Conservation (phyloP, 2,329 filamentous ascomycete species). For the Geosmithia putterillii region DNA sequence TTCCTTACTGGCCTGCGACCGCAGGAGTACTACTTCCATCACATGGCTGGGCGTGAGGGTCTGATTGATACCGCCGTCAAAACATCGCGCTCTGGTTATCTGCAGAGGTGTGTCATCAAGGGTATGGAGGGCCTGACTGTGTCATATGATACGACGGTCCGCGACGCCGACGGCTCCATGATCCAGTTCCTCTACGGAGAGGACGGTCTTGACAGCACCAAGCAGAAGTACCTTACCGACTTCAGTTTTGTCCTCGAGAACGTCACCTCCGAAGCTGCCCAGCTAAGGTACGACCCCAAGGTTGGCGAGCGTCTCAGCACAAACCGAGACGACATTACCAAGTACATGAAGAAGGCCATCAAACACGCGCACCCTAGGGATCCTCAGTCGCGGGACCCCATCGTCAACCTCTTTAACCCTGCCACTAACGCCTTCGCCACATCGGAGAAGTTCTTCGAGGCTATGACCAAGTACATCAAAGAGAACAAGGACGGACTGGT, state of each 20-base stretch:
- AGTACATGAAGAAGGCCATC: conserved; percentile 70
- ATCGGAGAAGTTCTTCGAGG: conserved; percentile 72
- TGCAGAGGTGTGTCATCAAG: conserved; percentile 95
- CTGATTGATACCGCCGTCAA: conserved; percentile 98
- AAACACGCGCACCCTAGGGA: conserved; percentile 53
- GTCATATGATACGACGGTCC: conserved; percentile 86
- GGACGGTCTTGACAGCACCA: conserved; percentile 87
- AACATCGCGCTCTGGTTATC: conserved; percentile 89
- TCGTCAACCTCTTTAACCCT: conserved; percentile 60
- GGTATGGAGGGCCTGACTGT: conserved; percentile 93
- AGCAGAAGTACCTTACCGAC: conserved; percentile 81
- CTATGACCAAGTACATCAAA: conserved; percentile 66
- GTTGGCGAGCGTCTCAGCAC: conserved; percentile 31
- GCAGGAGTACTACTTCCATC: conserved; percentile 98
- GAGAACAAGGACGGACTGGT: conserved; percentile 55
- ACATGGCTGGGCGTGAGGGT: conserved; percentile 97
- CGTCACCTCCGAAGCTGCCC: conserved; percentile 64
- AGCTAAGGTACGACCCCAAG: conserved; percentile 54
- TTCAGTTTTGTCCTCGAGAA: conserved; percentile 89
- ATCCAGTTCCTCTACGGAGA: conserved; percentile 96
- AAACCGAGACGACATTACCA: conserved; percentile 50
- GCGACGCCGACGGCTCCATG: conserved; percentile 85
- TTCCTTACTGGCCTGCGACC: conserved; percentile 97
- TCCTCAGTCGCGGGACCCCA: conserved; percentile 58
- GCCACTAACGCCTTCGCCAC: conserved; percentile 72